These are phyloP conservation scores for Cicer arietinum DNA, from an alignment of 306 rosid genomes.

Conservation along the genomic window DNA sequence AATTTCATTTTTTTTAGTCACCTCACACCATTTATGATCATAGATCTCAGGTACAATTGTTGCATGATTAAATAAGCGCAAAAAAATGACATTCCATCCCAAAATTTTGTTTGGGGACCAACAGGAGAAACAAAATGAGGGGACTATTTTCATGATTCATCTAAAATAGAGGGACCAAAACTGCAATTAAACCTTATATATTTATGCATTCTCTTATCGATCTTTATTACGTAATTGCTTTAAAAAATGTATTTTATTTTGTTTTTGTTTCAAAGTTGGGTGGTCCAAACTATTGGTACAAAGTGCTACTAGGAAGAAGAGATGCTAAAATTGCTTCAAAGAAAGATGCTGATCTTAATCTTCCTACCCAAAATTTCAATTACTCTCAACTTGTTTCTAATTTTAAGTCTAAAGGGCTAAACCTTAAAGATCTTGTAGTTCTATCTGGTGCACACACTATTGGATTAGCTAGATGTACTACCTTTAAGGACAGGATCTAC, in stretches of 20 bases:
- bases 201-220: too few species aligned
- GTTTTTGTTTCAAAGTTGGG: conserved; percentile 45
- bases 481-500: conserved; percentile 44
- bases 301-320: conserved; percentile 53
- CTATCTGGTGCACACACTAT: conserved; percentile 63
- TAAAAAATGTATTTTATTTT: background rate
- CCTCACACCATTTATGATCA: too few species aligned
- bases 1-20: too few species aligned
- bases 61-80: too few species aligned
- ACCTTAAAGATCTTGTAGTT: conserved; percentile 48
- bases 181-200: too few species aligned
- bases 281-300: conserved; percentile 42
- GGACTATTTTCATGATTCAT: too few species aligned
- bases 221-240: too few species aligned
- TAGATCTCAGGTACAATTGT: too few species aligned
- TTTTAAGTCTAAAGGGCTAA: conserved; percentile 46
- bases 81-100: too few species aligned
- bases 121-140: too few species aligned
- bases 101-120: too few species aligned
- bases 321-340: conserved; percentile 53
- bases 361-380: conserved; percentile 39
- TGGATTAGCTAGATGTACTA: conserved; percentile 43
- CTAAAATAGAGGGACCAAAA: too few species aligned
- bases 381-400: conserved; percentile 44
- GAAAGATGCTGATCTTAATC: conserved; percentile 38